Conservation (phyloP, 208 protist genomes). For the Angomonas ambiguus region DNA sequence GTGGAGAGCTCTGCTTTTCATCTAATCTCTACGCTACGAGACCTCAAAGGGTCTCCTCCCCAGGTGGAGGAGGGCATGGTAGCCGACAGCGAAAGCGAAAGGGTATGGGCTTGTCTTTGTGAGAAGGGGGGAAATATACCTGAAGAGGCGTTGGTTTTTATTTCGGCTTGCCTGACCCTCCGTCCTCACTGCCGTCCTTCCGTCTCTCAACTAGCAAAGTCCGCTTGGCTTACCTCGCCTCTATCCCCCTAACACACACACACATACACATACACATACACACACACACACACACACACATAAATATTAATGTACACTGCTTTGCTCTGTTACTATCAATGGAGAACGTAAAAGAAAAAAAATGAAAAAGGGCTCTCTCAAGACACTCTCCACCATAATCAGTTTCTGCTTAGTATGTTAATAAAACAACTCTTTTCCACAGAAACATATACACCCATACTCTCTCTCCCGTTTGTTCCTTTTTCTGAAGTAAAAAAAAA, state of each 20-base stretch:
- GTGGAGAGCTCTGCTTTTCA: neutral
- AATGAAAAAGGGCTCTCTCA: neutral
- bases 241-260: neutral
- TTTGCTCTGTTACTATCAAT: too few relatives aligned
- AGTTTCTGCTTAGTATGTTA: neutral
- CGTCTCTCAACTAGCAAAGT: too few relatives aligned
- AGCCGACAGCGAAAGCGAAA: too few relatives aligned
- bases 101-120: too few relatives aligned
- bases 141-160: neutral
- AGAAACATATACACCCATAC: neutral
- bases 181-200: too few relatives aligned
- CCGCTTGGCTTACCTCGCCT: too few relatives aligned
- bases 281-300: neutral
- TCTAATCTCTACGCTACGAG: neutral
- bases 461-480: slow-evolving; percentile 14
- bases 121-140: too few relatives aligned
- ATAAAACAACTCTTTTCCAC: neutral
- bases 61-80: too few relatives aligned
- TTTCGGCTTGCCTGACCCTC: too few relatives aligned
- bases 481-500: neutral
- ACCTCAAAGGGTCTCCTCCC: too few relatives aligned
- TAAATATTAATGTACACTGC: too few relatives aligned
- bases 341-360: neutral
- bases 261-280: neutral
- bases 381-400: neutral